phyloP scores from a whole-genome alignment of 176 grass and related monocot genomes.

The Tillandsia leiboldiana region DNA sequence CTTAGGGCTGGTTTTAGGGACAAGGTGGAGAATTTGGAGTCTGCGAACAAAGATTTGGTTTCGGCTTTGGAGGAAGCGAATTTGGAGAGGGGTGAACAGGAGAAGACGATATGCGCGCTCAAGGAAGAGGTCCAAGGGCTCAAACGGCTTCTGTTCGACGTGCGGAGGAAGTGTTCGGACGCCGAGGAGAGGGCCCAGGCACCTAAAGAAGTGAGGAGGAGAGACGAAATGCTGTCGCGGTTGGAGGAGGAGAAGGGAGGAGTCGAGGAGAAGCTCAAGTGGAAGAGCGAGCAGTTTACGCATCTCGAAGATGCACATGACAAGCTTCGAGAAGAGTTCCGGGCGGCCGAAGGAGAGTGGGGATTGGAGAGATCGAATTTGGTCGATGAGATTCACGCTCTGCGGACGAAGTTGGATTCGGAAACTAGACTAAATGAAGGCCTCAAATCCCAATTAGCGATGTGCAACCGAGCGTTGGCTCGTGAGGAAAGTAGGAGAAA shows the following conservation, averaged over 20 bases:
- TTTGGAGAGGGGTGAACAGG: conserved; percentile 33
- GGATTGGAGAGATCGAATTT: conserved; percentile 40
- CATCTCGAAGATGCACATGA: conserved; percentile 75
- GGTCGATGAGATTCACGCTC: conserved; percentile 36
- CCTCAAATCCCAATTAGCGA: conserved; percentile 39
- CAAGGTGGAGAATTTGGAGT: conserved; percentile 34
- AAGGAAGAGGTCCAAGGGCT: conserved; percentile 45
- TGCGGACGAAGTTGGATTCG: conserved; percentile 43
- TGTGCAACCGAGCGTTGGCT: conserved; percentile 64
- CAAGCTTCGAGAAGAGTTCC: conserved; percentile 52
- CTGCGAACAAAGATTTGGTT: conserved; percentile 34
- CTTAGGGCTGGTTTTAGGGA: conserved; percentile 39
- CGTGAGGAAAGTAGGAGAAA: conserved; percentile 81
- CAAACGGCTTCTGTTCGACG: conserved; percentile 30
- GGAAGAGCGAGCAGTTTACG: conserved; percentile 78
- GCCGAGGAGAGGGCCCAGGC: conserved; percentile 41
- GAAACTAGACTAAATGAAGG: conserved; percentile 46
- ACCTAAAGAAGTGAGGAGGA: conserved; percentile 38
- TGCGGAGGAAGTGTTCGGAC: conserved; percentile 43
- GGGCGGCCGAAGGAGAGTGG: conserved; percentile 41
- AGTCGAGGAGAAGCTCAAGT: conserved; percentile 51
- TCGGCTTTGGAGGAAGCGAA: conserved; percentile 55
- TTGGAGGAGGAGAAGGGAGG: conserved; percentile 63
- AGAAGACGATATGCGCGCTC: conserved; percentile 17
- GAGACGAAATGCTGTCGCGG: conserved; percentile 44